phyloP scores from a whole-genome alignment of 2,329 filamentous ascomycete genomes.

The Coniella vitis region DNA sequence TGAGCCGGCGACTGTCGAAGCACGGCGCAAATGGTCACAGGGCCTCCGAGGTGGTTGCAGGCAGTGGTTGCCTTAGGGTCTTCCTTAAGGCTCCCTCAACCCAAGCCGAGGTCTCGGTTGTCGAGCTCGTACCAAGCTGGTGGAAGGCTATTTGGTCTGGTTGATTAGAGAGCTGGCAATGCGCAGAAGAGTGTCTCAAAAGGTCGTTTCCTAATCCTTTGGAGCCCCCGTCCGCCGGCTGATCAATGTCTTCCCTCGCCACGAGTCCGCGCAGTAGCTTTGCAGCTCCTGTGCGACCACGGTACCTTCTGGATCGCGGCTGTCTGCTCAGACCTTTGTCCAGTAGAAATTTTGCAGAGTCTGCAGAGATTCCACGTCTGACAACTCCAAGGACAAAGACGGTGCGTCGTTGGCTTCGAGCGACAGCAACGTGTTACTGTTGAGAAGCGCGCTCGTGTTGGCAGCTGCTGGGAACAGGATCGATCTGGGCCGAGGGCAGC shows the following conservation, averaged over 20 bases:
- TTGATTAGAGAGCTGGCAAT: slow-evolving; percentile 50
- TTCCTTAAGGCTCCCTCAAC: slow-evolving; percentile 5
- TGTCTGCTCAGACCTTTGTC: slow-evolving; percentile 1
- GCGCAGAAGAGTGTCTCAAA: slow-evolving; percentile 37
- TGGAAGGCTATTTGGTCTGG: slow-evolving; percentile 10
- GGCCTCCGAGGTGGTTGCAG: background rate
- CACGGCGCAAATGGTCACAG: background rate
- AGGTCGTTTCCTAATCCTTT: background rate
- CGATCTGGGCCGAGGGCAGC: too few species aligned
- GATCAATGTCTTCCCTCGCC: slow-evolving; percentile 6
- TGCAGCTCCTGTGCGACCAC: slow-evolving; percentile 15
- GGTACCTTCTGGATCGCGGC: slow-evolving; percentile 8
- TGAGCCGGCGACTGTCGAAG: background rate
- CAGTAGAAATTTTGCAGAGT: slow-evolving; percentile 2
- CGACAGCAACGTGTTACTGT: background rate
- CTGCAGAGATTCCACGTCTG: too few species aligned
- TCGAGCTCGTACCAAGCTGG: slow-evolving; percentile 7
- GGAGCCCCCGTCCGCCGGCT: slow-evolving; percentile 1
- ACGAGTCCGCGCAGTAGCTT: slow-evolving; percentile 10
- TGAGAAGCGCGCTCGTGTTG: background rate
- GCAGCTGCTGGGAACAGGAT: background rate
- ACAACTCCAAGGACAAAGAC: background rate
- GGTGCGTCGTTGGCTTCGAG: background rate
- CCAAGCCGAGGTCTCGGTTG: slow-evolving; percentile 7
- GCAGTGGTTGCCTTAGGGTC: slow-evolving; percentile 7